Base-by-base conservation (phyloP, 306 rosid genomes). In the Parietaria judaica region DNA sequence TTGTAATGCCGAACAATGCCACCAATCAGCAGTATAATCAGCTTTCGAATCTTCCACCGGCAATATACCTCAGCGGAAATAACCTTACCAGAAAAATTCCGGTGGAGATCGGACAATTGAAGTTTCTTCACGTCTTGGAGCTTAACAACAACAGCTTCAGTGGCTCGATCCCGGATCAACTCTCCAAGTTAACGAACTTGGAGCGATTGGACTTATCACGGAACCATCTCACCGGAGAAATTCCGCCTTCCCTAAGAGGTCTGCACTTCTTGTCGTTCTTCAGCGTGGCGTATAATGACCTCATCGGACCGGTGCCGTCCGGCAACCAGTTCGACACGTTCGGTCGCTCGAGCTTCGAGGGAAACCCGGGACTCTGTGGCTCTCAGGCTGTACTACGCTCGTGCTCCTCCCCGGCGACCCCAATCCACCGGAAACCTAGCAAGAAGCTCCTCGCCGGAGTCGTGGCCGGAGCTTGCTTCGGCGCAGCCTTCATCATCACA, bases 251-350 rank as follows among this genome's bases (percentile, higher is more conserved):
- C 11, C 86, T 91, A 49, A 81, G 51, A 65, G 76, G 58, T 38
- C 75, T 91, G 36, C 81, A 77, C 76, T 91, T 91, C 87, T 66
- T 91, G 85, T 91, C 97, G n/a, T 81, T 31, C 58, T 85, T 91
- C 67, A 85, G 74, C 64, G 96, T 91, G 64, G 89, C 97, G 31
- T 9, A 52, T 79, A 91, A 91, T 71, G 61, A 83, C 78, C 95
- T 91, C 72, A 80, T 77, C 54, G 96, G 97, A 47, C 74, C 66
- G 53, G 72, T 91, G 66, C 97, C 97, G 55, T 64, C 79, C 13
- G 95, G 97, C 23, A 78, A 84, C 60, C 97, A 91, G 58, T 91
- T 91, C 74, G 72, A 81, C 66, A 91, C 97, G 36, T 91, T 91
- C 60, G 48, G 86, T 15, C 48, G 36, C 65, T 55, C 86, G 39